Evolutionary conservation across 1,284 basidiomycete genomes (phyloP).

Genomic region (Tilletiopsis washingtonensis): DNA sequence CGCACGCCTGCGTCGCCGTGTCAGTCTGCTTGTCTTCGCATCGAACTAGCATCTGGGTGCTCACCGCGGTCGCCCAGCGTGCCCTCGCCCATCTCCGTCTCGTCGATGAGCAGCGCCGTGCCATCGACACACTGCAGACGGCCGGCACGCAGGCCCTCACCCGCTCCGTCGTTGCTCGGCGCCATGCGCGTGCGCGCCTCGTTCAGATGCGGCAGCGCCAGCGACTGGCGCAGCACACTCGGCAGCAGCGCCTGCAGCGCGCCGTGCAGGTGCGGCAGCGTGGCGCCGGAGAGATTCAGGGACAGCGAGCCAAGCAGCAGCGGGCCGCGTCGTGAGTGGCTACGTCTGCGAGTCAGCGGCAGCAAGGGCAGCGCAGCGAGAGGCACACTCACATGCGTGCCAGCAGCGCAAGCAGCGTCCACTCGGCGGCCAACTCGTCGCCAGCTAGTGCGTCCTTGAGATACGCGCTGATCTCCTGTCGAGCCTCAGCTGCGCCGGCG

Average conservation of each 20-base stretch:
- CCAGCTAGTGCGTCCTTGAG: slow-evolving; percentile 21
- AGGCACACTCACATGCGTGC: slow-evolving; percentile 57
- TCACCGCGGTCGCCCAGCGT: slow-evolving; percentile 54
- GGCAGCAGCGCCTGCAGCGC: slow-evolving; percentile 51
- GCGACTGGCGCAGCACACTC: slow-evolving; percentile 55
- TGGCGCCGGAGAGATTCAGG: slow-evolving; percentile 51
- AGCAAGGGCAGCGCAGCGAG: background rate
- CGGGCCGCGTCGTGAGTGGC: slow-evolving; percentile 62
- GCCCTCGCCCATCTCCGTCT: slow-evolving; percentile 62
- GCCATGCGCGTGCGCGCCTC: slow-evolving; percentile 35
- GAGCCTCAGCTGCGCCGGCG: background rate
- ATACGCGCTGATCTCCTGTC: slow-evolving; percentile 17
- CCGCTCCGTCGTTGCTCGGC: slow-evolving; percentile 57
- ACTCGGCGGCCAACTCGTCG: slow-evolving; percentile 59
- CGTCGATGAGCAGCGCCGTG: slow-evolving; percentile 61
- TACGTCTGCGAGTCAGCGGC: slow-evolving; percentile 42
- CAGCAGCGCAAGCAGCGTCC: slow-evolving; percentile 61
- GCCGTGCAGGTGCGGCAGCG: slow-evolving; percentile 52
- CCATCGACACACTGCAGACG: slow-evolving; percentile 64
- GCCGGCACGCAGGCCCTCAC: slow-evolving; percentile 68
- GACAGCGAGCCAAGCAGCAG: slow-evolving; percentile 58
- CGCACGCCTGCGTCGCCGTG: slow-evolving; percentile 54
- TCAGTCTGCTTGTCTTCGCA: background rate
- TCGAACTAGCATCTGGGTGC: background rate
- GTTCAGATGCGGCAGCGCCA: slow-evolving; percentile 54